Evolutionary conservation across 129 eudicot genomes (phyloP), one percentile per base, ranked within the genome.

Genomic region (Ambrosia trifida): DNA sequence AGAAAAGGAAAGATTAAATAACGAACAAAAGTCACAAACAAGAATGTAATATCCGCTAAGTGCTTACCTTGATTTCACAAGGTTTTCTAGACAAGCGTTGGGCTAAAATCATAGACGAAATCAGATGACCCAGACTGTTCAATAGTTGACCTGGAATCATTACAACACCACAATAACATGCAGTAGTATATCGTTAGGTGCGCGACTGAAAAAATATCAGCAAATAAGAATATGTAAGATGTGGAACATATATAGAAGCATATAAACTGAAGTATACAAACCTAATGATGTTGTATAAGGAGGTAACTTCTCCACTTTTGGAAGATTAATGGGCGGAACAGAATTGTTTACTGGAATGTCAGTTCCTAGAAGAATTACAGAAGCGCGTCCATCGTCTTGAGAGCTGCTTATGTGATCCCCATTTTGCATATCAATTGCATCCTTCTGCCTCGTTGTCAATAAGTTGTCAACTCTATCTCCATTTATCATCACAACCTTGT

Each of bases 251-350:
- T n/a, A n/a, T n/a, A n/a, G n/a, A n/a, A n/a, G n/a, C n/a, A n/a
- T 56, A 64, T 40, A 79, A 50, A 61, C n/a, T 24, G 14, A 32
- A 60, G 18, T 82, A 70, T 74, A 82, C 88, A 76, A 74, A 91
- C 97, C 91, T 76, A 70, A 91, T 74, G 56, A 91, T 86, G 60
- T 83, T 81, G 95, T 85, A 75, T 77, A 88, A 43, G 83, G 90
- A 57, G 95, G 88, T 28, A 88, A 12, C 66, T 69, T 80, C 66
- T 82, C 73, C 54, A 80, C 78, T 83, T 78, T 83, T 12, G 90
- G 85, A 56, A 88, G 81, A 62, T 41, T 69, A 33, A 84, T 80
- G 24, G 92, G 88, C 8, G 83, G 81, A 68, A 89, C 86, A 52
- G 82, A 78, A 63, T 70, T 86, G 79, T 82, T 80, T 43, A 79